Evolutionary conservation across 2,329 filamentous ascomycete genomes (phyloP).

Genomic region (Aspergillus latus): DNA sequence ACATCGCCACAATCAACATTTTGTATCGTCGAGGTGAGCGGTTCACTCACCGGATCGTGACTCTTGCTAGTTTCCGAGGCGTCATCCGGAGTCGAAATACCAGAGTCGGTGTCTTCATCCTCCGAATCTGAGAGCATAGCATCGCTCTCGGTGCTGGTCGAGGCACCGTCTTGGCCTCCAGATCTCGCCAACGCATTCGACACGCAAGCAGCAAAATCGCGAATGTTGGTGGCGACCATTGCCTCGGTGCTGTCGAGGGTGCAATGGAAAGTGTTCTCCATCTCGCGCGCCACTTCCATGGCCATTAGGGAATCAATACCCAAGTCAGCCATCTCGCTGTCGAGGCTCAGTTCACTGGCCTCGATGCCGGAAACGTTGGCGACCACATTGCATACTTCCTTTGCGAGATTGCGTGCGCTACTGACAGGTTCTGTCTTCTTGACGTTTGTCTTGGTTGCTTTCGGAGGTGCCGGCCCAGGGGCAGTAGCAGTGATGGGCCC

Average conservation of each 20-base stretch:
- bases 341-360: conserved; percentile 35
- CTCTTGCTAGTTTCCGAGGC: too few relatives aligned
- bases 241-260: conserved; percentile 26
- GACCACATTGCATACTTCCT: not conserved
- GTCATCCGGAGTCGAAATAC: too few relatives aligned
- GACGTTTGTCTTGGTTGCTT: not conserved
- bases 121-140: too few relatives aligned
- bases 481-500: not conserved
- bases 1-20: too few relatives aligned
- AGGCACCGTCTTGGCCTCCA: not conserved
- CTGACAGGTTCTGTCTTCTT: not conserved
- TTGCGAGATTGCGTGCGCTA: not conserved
- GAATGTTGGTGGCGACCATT: not conserved
- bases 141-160: too few relatives aligned
- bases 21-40: not conserved
- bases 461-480: not conserved
- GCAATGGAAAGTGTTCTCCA: conserved; percentile 40
- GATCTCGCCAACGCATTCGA: not conserved
- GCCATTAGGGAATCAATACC: conserved; percentile 34
- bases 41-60: not conserved
- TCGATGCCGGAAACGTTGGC: conserved; percentile 33
- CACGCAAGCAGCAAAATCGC: too few relatives aligned
- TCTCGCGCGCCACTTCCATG: conserved; percentile 48
- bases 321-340: conserved; percentile 37
- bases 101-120: not conserved